Evolutionary conservation across 495 filamentous ascomycete genomes (phyloP).

Genomic region (Clavariopsis aquatica): DNA sequence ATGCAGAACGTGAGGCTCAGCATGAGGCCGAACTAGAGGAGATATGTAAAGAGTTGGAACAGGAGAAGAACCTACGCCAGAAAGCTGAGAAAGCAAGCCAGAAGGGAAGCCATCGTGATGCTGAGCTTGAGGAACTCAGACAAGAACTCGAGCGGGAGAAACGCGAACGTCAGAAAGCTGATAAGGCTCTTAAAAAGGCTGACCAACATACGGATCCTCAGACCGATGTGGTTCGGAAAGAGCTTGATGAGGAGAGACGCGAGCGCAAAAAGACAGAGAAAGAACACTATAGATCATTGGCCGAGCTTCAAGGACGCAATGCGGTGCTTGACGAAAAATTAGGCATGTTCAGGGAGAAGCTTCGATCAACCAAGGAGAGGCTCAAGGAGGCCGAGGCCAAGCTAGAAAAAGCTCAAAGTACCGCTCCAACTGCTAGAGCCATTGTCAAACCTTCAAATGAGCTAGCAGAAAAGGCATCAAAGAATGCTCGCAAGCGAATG

Average conservation of each 20-base stretch:
- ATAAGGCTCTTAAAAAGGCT: conserved; percentile 30
- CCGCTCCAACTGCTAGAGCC: conserved; percentile 39
- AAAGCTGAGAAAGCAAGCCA: conserved; percentile 36
- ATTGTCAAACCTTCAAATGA: conserved; percentile 10
- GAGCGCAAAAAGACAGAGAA: conserved; percentile 49
- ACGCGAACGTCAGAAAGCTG: conserved; percentile 24
- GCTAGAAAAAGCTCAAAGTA: conserved; percentile 50
- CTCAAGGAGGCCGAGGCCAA: conserved; percentile 61
- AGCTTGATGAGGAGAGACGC: conserved; percentile 49
- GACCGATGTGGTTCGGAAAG: conserved; percentile 43
- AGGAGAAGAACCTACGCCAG: conserved; percentile 19
- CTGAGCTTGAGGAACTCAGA: conserved; percentile 35
- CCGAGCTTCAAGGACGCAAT: conserved; percentile 57
- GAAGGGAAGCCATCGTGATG: conserved; percentile 51
- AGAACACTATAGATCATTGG: conserved; percentile 40
- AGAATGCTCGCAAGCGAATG: conserved; percentile 53
- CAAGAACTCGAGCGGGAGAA: conserved; percentile 39
- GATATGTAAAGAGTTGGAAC: conserved; percentile 47
- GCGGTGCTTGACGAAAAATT: conserved; percentile 65
- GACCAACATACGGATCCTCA: conserved; percentile 21
- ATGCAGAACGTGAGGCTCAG: conserved; percentile 17
- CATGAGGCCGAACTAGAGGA: conserved; percentile 50
- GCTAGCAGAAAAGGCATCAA: conserved; percentile 34
- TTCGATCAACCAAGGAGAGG: conserved; percentile 65
- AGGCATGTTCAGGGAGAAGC: conserved; percentile 65